These are phyloP conservation scores for Trapa bicornis DNA, from an alignment of 345 rosid species.

Conservation along the genomic window DNA sequence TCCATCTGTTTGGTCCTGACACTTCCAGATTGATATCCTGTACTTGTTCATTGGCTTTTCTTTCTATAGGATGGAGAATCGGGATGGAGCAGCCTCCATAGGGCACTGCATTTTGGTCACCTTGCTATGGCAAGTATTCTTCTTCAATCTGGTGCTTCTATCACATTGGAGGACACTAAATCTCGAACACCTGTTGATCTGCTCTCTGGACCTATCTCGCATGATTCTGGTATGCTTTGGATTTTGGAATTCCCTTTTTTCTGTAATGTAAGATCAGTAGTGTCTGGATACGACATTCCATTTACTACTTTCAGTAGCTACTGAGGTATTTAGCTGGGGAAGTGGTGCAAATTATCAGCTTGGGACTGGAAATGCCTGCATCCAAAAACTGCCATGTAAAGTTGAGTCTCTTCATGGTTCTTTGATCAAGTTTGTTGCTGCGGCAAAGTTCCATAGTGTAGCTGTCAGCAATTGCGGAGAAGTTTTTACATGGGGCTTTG, in stretches of 20 bases:
- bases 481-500: slow-evolving; percentile 95
- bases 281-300: background rate
- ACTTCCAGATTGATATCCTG: background rate
- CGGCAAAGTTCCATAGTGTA: slow-evolving; percentile 90
- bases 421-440: slow-evolving; percentile 61
- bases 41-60: background rate
- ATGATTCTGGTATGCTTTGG: slow-evolving; percentile 12
- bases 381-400: slow-evolving; percentile 87
- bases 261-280: too few species aligned
- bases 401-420: slow-evolving; percentile 80
- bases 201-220: slow-evolving; percentile 82
- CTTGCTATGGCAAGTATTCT: slow-evolving; percentile 88
- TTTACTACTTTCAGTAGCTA: slow-evolving; percentile 38
- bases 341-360: slow-evolving; percentile 95
- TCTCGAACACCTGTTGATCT: slow-evolving; percentile 69
- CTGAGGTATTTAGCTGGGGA: slow-evolving; percentile 96
- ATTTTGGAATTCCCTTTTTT: slow-evolving; percentile 18
- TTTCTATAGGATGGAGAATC: slow-evolving; percentile 93
- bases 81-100: slow-evolving; percentile 94
- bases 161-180: slow-evolving; percentile 59
- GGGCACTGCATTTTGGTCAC: slow-evolving; percentile 97
- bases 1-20: background rate
- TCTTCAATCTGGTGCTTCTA: slow-evolving; percentile 67
- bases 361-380: slow-evolving; percentile 86
- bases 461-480: slow-evolving; percentile 67